Evolutionary conservation across 768 basidiomycete genomes (phyloP), one percentile per base, ranked within the genome.

Genomic region (Mycena rosella): DNA sequence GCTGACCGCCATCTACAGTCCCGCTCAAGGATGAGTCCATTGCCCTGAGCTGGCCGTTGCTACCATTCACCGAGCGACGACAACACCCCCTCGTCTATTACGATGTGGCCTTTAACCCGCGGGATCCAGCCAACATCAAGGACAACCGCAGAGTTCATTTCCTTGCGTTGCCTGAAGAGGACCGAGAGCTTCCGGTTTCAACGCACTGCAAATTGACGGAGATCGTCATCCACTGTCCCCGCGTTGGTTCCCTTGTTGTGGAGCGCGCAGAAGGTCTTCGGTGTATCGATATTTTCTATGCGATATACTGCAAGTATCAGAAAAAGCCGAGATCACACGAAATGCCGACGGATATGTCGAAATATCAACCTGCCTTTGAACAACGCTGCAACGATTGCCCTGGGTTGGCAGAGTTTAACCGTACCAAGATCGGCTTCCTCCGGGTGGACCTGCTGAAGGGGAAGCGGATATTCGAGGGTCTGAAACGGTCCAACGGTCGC

Each of bases 221-320:
- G 63, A 88, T 89, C 82, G 75, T 78, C 64, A 85, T 90, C 73
- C 67, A 77, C 22, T 85, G 86, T 67, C 75, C 65, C n/a, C 74
- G 73, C 40, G 80, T 81, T 70, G 72, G 81, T 38, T 60, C 80
- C 7, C 77, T 88, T 42, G 69, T 82, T 59, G 82, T 88, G 63
- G 79, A 81, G 53, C 80, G 83, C 40, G 55, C 77, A 24, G 75
- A 75, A 45, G 85, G 85, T 15, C 79, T 91, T 61, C 78, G 84
- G 17, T 86, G 88, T 71, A 81, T 85, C 26, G 89, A 91, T 57
- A 83, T 92, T 36, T 89, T 90, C 73, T 75, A 84, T 60, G 86
- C 83, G 13, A 89, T 92, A 29, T 84, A 87, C 72, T 81, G 85
- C 47, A 77, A 82, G 36, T 88, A 91, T 34, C 80, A 78, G 61